Conservation (phyloP, 2,329 filamentous ascomycete species). For the Dothidotthia symphoricarpi region DNA sequence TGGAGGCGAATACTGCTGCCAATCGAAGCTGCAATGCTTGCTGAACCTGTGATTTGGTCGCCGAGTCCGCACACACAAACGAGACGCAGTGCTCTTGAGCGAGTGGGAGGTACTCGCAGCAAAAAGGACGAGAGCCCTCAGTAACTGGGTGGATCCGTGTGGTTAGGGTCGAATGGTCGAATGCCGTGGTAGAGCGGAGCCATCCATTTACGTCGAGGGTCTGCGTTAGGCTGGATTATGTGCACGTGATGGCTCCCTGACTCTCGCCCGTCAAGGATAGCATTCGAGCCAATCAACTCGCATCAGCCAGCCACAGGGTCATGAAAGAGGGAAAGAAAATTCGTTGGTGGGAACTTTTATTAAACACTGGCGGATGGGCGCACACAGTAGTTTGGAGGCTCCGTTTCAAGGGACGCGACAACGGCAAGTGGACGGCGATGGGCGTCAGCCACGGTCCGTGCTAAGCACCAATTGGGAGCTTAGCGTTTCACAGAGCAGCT, state of each 20-base stretch:
- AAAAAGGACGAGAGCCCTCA: slow-evolving; percentile 1
- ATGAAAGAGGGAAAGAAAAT: slow-evolving; percentile 1
- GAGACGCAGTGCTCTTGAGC: slow-evolving; percentile 4
- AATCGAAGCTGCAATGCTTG: too few relatives aligned
- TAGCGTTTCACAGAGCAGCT: slow-evolving; percentile 31
- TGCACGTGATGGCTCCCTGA: slow-evolving; percentile 13
- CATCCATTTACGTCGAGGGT: slow-evolving; percentile 1
- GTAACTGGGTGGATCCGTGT: slow-evolving; percentile 1
- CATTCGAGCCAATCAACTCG: slow-evolving; percentile 15
- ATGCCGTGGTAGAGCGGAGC: slow-evolving; percentile 1
- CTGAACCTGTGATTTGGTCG: neutral
- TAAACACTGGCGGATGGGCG: too few relatives aligned
- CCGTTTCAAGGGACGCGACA: slow-evolving; percentile 20
- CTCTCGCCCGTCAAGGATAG: slow-evolving; percentile 6
- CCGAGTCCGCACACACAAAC: neutral
- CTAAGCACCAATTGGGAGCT: slow-evolving; percentile 3
- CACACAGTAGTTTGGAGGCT: too few relatives aligned
- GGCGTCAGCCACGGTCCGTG: slow-evolving; percentile 1
- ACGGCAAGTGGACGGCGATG: slow-evolving; percentile 9
- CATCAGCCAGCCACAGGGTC: slow-evolving; percentile 8
- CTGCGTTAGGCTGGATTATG: slow-evolving; percentile 11
- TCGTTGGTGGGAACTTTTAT: neutral
- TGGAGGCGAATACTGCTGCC: slow-evolving; percentile 8
- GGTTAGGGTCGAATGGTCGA: slow-evolving; percentile 4
- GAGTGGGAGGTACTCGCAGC: slow-evolving; percentile 8